Conservation (phyloP, 495 filamentous ascomycete species). For the Monascus purpureus region DNA sequence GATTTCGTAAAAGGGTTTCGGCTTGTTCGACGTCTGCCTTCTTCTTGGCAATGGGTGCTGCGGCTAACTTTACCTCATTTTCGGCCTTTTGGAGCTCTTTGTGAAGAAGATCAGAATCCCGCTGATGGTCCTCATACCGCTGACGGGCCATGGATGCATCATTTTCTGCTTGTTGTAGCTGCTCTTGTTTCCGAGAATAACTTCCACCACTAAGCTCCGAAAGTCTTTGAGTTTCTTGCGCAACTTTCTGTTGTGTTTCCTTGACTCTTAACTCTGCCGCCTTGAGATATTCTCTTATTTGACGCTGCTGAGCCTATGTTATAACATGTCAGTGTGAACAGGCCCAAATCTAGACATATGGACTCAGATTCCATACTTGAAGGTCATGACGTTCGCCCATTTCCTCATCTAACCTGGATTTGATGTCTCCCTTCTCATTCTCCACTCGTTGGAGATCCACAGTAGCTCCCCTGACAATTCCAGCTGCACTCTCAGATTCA, state of each 20-base stretch:
- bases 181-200: slow-evolving; percentile 32
- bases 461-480: slow-evolving; percentile 39
- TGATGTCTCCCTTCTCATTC: slow-evolving; percentile 25
- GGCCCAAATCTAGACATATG: not conserved
- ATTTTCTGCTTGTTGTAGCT: slow-evolving; percentile 25
- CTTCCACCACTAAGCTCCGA: slow-evolving; percentile 39
- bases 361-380: slow-evolving; percentile 22
- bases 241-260: slow-evolving; percentile 25
- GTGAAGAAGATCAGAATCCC: slow-evolving; percentile 10
- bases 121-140: slow-evolving; percentile 18
- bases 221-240: slow-evolving; percentile 34
- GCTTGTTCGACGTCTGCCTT: slow-evolving; percentile 26
- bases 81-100: slow-evolving; percentile 25
- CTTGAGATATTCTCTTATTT: slow-evolving; percentile 32
- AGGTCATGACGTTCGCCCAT: slow-evolving; percentile 29
- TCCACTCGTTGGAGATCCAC: slow-evolving; percentile 28
- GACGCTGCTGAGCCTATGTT: slow-evolving; percentile 35
- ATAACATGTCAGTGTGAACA: slow-evolving; percentile 4
- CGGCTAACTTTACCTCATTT: slow-evolving; percentile 12
- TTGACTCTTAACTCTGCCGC: slow-evolving; percentile 25
- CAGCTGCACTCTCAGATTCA: slow-evolving; percentile 37
- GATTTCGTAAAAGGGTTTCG: slow-evolving; percentile 29
- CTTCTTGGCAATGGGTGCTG: slow-evolving; percentile 14
- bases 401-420: slow-evolving; percentile 22
- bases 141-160: slow-evolving; percentile 18